phyloP scores from a whole-genome alignment of 2,329 filamentous ascomycete species.

The Curvularia eragrostidis region DNA sequence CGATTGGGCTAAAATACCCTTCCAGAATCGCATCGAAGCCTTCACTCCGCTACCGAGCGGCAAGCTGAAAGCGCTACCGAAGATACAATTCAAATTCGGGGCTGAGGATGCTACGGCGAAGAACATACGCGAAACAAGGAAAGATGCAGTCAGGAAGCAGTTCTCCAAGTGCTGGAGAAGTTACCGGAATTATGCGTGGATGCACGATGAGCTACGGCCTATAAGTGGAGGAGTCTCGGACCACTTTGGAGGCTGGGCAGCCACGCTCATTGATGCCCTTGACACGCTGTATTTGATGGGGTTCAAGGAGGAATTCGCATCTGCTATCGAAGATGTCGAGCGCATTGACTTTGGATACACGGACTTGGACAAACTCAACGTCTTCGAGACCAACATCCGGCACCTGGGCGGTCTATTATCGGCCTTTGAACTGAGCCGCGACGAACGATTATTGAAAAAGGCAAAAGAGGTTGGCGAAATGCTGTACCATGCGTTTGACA shows the following conservation, averaged over 20 bases:
- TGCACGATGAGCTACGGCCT: conserved; percentile 57
- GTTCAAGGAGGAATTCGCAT: conserved; percentile 55
- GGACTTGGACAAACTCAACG: conserved; percentile 51
- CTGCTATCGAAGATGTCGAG: conserved; percentile 53
- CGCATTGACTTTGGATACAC: conserved; percentile 54
- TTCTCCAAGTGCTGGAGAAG: conserved; percentile 55
- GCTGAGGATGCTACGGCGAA: conserved; percentile 43
- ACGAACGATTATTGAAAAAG: conserved; percentile 75
- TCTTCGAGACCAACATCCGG: conserved; percentile 67
- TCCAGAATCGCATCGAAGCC: conserved; percentile 50
- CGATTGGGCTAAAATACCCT: conserved; percentile 51
- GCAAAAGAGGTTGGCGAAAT: conserved; percentile 81
- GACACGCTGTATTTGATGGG: conserved; percentile 59
- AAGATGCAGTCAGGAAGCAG: conserved; percentile 50
- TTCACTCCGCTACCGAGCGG: conserved; percentile 49
- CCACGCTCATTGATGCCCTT: conserved; percentile 55
- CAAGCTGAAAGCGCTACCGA: conserved; percentile 49
- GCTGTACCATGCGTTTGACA: conserved; percentile 84
- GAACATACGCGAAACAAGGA: conserved; percentile 45
- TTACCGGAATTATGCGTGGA: conserved; percentile 56
- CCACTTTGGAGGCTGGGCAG: conserved; percentile 57
- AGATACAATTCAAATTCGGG: conserved; percentile 53
- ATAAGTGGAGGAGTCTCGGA: conserved; percentile 51
- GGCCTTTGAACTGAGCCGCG: conserved; percentile 85
- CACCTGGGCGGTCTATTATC: conserved; percentile 86